These are phyloP conservation scores for Talaromyces albobiverticillius DNA, from an alignment of 2,329 filamentous ascomycete genomes.

Conservation along the genomic window DNA sequence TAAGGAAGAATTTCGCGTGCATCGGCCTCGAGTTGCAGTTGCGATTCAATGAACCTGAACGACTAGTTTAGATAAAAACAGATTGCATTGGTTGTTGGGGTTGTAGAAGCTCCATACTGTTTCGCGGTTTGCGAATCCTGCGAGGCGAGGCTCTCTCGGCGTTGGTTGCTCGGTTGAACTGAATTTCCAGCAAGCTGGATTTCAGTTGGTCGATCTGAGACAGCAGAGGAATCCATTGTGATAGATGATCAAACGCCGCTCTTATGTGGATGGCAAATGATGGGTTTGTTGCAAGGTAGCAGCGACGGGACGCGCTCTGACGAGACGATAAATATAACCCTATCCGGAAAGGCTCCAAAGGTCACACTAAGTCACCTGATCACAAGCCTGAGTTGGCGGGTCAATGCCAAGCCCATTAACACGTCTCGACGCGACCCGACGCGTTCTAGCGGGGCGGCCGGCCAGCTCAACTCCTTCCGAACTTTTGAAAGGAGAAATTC, in stretches of 20 bases:
- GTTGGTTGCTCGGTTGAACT: conserved; percentile 17
- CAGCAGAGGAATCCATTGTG: conserved; percentile 22
- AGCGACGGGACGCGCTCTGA: conserved; percentile 3
- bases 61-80: conserved; percentile 17
- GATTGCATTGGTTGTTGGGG: neutral
- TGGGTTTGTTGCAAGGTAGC: neutral
- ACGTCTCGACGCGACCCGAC: conserved; percentile 25
- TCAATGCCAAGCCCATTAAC: too few species aligned
- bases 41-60: conserved; percentile 76
- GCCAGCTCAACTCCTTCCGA: conserved; percentile 11
- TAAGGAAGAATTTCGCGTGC: conserved; percentile 93
- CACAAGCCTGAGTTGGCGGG: too few species aligned
- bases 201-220: conserved; percentile 12
- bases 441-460: conserved; percentile 14
- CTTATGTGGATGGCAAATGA: neutral
- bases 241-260: neutral
- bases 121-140: conserved; percentile 69
- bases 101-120: conserved; percentile 48
- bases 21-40: conserved; percentile 89
- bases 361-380: too few species aligned
- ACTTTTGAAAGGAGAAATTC: too few species aligned
- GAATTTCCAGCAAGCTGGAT: conserved; percentile 9
- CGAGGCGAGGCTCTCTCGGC: conserved; percentile 44
- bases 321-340: too few species aligned
- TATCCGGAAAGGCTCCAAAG: too few species aligned